Evolutionary conservation across 208 protist species (phyloP).

Genomic region (Willaertia magna): DNA sequence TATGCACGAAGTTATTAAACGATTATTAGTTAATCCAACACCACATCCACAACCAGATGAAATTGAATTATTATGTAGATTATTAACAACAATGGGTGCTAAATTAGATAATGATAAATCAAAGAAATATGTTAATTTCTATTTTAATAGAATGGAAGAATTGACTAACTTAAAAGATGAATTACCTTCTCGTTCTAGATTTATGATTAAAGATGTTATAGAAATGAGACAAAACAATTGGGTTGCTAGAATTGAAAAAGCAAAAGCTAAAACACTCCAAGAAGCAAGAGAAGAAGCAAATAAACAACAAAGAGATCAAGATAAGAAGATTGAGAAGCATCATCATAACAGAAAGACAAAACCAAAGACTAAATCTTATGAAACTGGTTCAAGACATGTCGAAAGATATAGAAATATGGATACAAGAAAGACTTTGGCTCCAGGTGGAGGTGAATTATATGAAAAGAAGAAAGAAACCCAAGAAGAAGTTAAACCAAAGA

Average conservation of each 20-base stretch:
- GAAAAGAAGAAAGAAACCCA: not conserved
- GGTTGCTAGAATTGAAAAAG: slow-evolving; percentile 8
- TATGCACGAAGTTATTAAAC: slow-evolving; percentile 32
- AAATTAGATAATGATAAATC: slow-evolving; percentile 13
- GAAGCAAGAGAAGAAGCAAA: not conserved
- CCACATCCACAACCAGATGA: slow-evolving; percentile 9
- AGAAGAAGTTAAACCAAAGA: not conserved
- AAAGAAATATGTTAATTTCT: slow-evolving; percentile 14
- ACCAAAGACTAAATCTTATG: not conserved
- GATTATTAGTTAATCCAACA: not conserved
- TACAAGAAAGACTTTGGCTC: not conserved
- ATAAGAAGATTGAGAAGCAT: not conserved
- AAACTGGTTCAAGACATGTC: not conserved
- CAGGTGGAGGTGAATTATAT: not conserved
- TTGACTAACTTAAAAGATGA: slow-evolving; percentile 7
- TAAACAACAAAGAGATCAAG: slow-evolving; percentile 4
- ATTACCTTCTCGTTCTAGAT: slow-evolving; percentile 17
- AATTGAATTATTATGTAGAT: slow-evolving; percentile 30
- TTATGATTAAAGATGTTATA: slow-evolving; percentile 28
- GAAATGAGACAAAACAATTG: slow-evolving; percentile 26
- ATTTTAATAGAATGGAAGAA: slow-evolving; percentile 21
- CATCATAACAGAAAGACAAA: not conserved
- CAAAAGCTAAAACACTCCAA: not conserved
- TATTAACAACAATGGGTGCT: slow-evolving; percentile 29
- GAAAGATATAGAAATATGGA: not conserved